Conservation (phyloP, 805 yeast species). For the Saccharomycopsis sp. region DNA sequence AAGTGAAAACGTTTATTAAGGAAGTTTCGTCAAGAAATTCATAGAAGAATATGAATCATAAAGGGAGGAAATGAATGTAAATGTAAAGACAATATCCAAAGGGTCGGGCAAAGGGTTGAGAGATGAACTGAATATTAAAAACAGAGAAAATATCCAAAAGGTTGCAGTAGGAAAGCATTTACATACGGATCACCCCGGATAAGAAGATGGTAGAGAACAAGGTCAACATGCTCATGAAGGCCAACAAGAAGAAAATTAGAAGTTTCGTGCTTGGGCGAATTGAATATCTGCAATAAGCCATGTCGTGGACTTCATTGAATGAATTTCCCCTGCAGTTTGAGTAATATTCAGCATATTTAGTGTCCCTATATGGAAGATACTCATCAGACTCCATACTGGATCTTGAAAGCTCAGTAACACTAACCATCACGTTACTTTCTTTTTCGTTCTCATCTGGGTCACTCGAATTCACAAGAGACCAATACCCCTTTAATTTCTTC, state of each 20-base stretch:
- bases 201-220: neutral
- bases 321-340: neutral
- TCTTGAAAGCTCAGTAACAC: neutral
- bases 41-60: neutral
- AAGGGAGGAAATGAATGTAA: no score
- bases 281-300: neutral
- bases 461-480: neutral
- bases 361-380: no score
- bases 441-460: neutral
- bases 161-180: neutral
- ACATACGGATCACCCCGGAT: neutral
- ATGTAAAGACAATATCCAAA: no score
- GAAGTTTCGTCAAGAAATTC: no score
- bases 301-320: neutral
- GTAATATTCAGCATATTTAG: neutral
- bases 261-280: neutral
- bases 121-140: neutral
- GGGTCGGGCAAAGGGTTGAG: no score
- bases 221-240: neutral
- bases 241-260: neutral
- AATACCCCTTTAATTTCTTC: neutral
- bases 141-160: neutral
- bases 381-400: neutral
- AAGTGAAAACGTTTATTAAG: neutral
- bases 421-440: neutral